Conservation (phyloP, 23 red algal genomes). For the Gracilaria vermiculophylla region DNA sequence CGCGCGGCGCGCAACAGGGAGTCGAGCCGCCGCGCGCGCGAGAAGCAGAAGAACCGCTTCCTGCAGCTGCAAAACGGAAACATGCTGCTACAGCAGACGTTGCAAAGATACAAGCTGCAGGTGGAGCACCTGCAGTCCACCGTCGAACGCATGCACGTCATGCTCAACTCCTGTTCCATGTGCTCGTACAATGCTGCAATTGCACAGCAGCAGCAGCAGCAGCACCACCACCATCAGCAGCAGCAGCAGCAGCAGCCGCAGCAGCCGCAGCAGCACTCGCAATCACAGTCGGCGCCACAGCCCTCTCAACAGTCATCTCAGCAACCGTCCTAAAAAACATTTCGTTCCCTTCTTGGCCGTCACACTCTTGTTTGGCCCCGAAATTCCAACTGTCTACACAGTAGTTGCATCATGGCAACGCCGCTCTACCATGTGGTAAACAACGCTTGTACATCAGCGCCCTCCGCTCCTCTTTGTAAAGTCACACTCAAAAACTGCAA, state of each 20-base stretch:
- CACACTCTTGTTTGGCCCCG: neutral
- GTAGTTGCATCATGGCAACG: conserved; percentile 16
- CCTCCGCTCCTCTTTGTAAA: too few relatives aligned
- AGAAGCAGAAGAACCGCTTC: conserved; percentile 66
- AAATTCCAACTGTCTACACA: neutral
- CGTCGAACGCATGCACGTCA: conserved; percentile 16
- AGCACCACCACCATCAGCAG: neutral
- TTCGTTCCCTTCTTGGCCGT: neutral
- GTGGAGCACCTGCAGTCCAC: conserved; percentile 21
- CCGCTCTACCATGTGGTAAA: too few relatives aligned
- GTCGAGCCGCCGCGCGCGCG: conserved; percentile 48
- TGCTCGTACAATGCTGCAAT: conserved; percentile 56
- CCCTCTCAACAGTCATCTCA: neutral
- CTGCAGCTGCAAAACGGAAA: conserved; percentile 38
- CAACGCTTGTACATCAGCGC: too few relatives aligned
- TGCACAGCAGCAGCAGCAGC: neutral
- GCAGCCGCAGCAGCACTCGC: neutral
- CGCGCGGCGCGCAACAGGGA: conserved; percentile 56
- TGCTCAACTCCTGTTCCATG: conserved; percentile 36
- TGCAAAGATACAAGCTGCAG: conserved; percentile 15
- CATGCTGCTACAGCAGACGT: conserved; percentile 12
- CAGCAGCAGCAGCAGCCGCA: neutral
- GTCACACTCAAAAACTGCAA: too few relatives aligned
- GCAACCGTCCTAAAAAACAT: neutral
- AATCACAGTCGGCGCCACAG: too few relatives aligned